These are phyloP conservation scores for Eucalyptus cladocalyx DNA, from an alignment of 345 rosid species.

Conservation along the genomic window DNA sequence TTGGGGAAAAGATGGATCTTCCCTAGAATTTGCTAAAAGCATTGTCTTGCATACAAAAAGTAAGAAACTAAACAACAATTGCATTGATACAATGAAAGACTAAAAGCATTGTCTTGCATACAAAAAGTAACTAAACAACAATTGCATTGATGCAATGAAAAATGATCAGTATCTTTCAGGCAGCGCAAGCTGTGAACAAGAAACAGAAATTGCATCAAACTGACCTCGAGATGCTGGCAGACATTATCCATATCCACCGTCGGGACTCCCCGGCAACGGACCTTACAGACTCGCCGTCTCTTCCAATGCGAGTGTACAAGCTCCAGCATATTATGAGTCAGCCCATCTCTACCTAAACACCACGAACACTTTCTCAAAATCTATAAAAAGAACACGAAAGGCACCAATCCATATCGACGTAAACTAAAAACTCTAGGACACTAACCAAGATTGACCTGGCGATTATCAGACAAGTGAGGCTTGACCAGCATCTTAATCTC, in stretches of 20 bases:
- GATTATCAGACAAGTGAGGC: constrained; percentile 62
- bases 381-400: neutral
- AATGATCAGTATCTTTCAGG: neutral
- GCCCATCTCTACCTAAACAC: constrained; percentile 73
- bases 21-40: neutral
- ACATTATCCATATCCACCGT: constrained; percentile 89
- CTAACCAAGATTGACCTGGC: constrained; percentile 90
- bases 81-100: neutral
- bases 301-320: constrained; percentile 85
- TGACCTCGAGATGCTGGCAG: constrained; percentile 80
- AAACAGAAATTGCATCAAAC: neutral
- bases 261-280: constrained; percentile 83
- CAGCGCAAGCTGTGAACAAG: neutral
- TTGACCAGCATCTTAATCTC: constrained; percentile 64
- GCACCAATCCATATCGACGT: neutral
- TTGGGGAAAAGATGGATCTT: neutral
- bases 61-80: neutral
- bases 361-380: neutral
- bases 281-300: constrained; percentile 70
- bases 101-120: neutral
- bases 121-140: neutral
- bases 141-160: neutral
- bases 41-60: neutral
- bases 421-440: neutral
- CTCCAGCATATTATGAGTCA: constrained; percentile 97